These are phyloP conservation scores for Cyberlindnera japonica DNA, from an alignment of 805 yeast genomes.

Conservation along the genomic window DNA sequence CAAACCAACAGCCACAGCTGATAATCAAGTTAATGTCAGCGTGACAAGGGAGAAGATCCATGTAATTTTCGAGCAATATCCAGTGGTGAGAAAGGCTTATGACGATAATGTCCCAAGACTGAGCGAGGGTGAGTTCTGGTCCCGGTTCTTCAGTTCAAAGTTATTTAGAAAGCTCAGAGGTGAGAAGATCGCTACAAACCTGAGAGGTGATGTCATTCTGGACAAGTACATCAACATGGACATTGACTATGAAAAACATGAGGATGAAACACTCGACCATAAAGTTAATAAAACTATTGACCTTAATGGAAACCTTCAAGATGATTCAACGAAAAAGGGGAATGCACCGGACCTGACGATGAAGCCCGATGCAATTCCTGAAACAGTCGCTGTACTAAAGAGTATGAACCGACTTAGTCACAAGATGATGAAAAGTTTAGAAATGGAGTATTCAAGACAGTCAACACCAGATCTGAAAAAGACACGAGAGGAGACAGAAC, in stretches of 20 bases:
- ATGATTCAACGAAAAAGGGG: conserved; percentile 65
- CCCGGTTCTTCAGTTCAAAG: conserved; percentile 87
- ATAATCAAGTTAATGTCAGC: conserved; percentile 89
- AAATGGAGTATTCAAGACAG: conserved; percentile 38
- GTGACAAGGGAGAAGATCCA: conserved; percentile 87
- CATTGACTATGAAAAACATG: conserved; percentile 49
- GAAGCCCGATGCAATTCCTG: conserved; percentile 58
- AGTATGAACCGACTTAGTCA: conserved; percentile 88
- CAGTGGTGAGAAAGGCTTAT: conserved; percentile 84
- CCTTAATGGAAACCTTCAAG: conserved; percentile 74
- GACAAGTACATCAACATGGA: conserved; percentile 79
- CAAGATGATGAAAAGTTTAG: conserved; percentile 63
- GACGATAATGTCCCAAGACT: conserved; percentile 87
- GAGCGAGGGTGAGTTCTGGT: conserved; percentile 93
- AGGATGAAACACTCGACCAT: conserved; percentile 38
- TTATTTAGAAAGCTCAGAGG: conserved; percentile 86
- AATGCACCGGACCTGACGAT: conserved; percentile 87
- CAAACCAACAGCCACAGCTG: conserved; percentile 88
- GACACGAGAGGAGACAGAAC: conserved; percentile 35
- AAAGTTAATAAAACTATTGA: conserved; percentile 71
- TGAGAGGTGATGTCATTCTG: conserved; percentile 77
- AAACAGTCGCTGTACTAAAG: conserved; percentile 69
- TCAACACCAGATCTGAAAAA: conserved; percentile 32
- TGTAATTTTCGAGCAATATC: conserved; percentile 89
- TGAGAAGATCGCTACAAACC: conserved; percentile 70